Conservation (phyloP, 2,329 filamentous ascomycete genomes). For the Tolypocladium sp. region DNA sequence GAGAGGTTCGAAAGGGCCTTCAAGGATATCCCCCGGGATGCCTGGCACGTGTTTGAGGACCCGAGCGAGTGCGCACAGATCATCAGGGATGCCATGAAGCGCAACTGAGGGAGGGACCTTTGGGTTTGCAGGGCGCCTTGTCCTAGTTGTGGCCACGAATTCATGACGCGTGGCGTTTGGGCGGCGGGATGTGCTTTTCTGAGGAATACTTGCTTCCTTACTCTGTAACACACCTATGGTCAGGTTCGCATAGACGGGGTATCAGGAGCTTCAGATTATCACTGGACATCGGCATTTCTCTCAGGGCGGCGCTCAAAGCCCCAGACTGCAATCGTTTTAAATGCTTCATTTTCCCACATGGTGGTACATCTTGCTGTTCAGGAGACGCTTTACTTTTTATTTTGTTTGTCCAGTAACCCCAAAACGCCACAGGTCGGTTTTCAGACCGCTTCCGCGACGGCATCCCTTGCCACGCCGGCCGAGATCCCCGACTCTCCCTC, state of each 20-base stretch:
- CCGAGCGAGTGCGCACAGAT: slow-evolving; percentile 51
- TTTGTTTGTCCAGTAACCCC: neutral
- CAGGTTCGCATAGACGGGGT: neutral
- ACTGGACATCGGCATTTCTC: neutral
- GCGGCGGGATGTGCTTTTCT: neutral
- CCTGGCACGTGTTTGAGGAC: slow-evolving; percentile 79
- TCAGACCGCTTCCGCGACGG: neutral
- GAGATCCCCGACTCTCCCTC: neutral
- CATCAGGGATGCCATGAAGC: slow-evolving; percentile 14
- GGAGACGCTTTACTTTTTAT: neutral
- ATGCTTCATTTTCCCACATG: too few species aligned
- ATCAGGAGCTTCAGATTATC: too few species aligned
- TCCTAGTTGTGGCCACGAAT: neutral
- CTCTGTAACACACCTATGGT: too few species aligned
- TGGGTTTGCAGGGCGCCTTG: neutral
- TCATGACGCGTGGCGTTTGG: neutral
- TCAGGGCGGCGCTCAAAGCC: neutral
- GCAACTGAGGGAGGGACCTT: neutral
- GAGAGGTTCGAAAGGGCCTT: slow-evolving; percentile 80
- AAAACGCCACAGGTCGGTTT: neutral
- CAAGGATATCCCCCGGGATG: slow-evolving; percentile 54
- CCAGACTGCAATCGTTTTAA: neutral
- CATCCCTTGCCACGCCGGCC: neutral
- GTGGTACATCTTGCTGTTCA: neutral
- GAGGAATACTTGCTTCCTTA: neutral